Evolutionary conservation across 371 early-diverging fungal genomes (phyloP), one percentile per base, ranked within the genome.

Genomic region (Rozella allomycis): DNA sequence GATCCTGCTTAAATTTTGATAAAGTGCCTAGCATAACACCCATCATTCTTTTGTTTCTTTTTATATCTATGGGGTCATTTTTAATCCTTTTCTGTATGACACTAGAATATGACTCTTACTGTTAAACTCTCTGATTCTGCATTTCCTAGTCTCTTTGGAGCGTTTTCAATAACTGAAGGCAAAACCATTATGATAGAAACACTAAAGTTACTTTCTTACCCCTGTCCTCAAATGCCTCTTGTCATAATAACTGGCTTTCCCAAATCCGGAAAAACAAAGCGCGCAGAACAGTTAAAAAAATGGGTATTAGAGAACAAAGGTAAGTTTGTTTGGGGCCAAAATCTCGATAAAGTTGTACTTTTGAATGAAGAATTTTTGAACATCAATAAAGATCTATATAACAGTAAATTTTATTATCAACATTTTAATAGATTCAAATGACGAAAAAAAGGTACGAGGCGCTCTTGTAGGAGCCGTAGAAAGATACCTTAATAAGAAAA

Each of bases 371-470:
- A 72, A 34, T 48, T 53, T 2, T 60, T 81, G 19, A 64, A 71
- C 20, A 55, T 78, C 20, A 49, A 50, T 33, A 28, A 56, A n/a
- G 60, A 55, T 41, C 44, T 46, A 4, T n/a, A 20, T 19, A 30
- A 17, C 30, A 25, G 14, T 30, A 30, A 14, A 3, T 12, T 3
- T 3, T 10, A 18, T n/a, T 30, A 30, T 30, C 13, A 11, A 17
- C 11, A 30, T 8, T 34, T 5, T 9, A 16, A 17, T n/a, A 47
- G 51, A 34, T 25, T 30, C 47, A 7, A 32, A 20, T 8, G 78
- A 71, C 29, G 96, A 96, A 53, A 93, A 96, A 49, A 76, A 74
- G 30, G 70, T 74, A n/a, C 75, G 97, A 31, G 86, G 73, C 1
- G 61, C 76, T 0, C 48, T 91, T 33, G 43, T 90, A 38, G 85